Evolutionary conservation across 139 green algal genomes (phyloP).

Genomic region (Tetraselmis striata): DNA sequence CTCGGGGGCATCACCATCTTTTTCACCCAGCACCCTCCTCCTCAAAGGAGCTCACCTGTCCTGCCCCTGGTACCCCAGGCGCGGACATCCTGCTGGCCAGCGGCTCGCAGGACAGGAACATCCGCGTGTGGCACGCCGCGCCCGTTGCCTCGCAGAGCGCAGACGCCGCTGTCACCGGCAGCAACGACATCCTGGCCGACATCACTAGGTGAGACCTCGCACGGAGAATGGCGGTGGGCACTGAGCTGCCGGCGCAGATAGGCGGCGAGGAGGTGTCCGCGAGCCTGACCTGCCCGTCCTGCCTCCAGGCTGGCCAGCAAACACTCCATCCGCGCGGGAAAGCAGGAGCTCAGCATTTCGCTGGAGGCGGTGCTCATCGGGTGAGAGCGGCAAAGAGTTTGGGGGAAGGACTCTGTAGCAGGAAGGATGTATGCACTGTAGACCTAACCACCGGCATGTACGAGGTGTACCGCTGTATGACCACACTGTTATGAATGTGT

Average conservation of each 20-base stretch:
- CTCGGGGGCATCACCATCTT: too few species aligned
- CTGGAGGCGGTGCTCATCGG: slow-evolving; percentile 80
- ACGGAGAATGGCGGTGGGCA: background rate
- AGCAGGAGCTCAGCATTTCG: slow-evolving; percentile 22
- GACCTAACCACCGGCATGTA: too few species aligned
- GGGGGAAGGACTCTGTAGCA: too few species aligned
- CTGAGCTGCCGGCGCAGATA: background rate
- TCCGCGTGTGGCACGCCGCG: slow-evolving; percentile 47
- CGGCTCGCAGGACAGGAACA: slow-evolving; percentile 78
- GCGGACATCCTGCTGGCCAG: slow-evolving; percentile 73
- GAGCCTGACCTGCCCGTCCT: background rate
- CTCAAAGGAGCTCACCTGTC: too few species aligned
- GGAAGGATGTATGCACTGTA: too few species aligned
- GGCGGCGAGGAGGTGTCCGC: background rate
- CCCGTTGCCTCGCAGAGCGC: background rate
- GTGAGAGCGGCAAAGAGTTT: too few species aligned
- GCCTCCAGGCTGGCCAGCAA: slow-evolving; percentile 13
- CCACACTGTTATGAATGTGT: too few species aligned
- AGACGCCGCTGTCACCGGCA: background rate
- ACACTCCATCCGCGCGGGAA: slow-evolving; percentile 10
- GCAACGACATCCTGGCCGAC: background rate
- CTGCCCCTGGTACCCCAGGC: too few species aligned
- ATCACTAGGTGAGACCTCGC: slow-evolving; percentile 1
- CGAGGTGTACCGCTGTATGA: too few species aligned
- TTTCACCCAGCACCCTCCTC: too few species aligned